Conservation (phyloP, 345 rosid species). For the Arabidopsis arenosa region DNA sequence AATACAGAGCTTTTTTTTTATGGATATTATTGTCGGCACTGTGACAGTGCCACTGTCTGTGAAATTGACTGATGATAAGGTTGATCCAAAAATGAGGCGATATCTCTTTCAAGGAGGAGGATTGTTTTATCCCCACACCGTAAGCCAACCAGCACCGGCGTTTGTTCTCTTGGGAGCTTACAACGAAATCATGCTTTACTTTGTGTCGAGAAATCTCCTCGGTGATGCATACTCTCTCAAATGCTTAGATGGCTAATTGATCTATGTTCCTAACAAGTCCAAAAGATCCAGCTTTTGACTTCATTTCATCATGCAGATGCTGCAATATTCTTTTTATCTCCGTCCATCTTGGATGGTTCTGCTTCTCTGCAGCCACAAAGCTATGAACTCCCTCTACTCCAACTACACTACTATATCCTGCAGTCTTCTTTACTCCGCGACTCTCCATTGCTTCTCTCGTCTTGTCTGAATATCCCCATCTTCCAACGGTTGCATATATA, state of each 20-base stretch:
- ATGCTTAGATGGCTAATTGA: slow-evolving; percentile 7
- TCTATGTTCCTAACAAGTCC: slow-evolving; percentile 21
- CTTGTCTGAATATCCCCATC: slow-evolving; percentile 54
- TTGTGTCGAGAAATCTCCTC: not conserved
- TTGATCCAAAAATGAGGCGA: not conserved
- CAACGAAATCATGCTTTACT: not conserved
- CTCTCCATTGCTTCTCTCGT: slow-evolving; percentile 59
- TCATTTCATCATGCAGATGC: slow-evolving; percentile 47
- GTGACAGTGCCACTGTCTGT: not conserved
- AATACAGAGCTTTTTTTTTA: too few relatives aligned
- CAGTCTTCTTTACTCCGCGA: slow-evolving; percentile 56
- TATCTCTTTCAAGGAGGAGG: not conserved
- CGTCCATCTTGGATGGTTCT: slow-evolving; percentile 51
- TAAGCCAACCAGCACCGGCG: not conserved
- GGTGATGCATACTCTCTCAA: not conserved
- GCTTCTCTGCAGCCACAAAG: slow-evolving; percentile 57
- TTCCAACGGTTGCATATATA: slow-evolving; percentile 54
- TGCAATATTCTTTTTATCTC: slow-evolving; percentile 45
- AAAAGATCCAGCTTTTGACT: slow-evolving; percentile 27
- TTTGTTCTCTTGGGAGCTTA: not conserved
- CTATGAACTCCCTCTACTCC: slow-evolving; percentile 52
- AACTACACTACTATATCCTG: slow-evolving; percentile 54
- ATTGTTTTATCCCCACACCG: not conserved
- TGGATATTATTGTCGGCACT: not conserved
- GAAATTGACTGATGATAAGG: not conserved